Conservation (phyloP, 106 monocot genomes). For the Iris macrosiphon region DNA sequence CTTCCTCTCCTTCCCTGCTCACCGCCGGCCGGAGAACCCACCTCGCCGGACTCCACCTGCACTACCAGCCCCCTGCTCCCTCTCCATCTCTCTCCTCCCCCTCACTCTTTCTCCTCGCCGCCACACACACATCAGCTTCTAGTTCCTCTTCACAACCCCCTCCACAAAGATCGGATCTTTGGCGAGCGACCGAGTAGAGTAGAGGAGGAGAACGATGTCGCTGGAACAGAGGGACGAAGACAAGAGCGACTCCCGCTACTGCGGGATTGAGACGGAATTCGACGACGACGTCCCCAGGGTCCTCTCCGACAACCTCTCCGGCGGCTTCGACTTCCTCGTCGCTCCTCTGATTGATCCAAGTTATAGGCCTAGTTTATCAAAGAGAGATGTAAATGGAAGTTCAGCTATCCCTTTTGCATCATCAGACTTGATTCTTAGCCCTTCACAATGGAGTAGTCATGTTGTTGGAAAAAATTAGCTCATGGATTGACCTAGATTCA, state of each 20-base stretch:
- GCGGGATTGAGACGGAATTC: slow-evolving; percentile 84
- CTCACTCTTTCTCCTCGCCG: no score
- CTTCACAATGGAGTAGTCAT: slow-evolving; percentile 16
- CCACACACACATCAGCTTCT: no score
- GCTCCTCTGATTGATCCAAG: slow-evolving; percentile 41
- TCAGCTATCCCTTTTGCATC: slow-evolving; percentile 8
- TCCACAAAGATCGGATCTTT: no score
- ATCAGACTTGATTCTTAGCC: slow-evolving; percentile 9
- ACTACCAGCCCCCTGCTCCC: no score
- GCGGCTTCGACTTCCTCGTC: slow-evolving; percentile 82
- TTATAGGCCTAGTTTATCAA: slow-evolving; percentile 8
- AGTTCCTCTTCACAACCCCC: no score
- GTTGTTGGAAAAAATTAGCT: slow-evolving; percentile 53
- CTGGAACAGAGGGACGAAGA: slow-evolving; percentile 83
- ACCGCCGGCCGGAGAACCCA: no score
- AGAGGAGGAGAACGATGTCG: no score
- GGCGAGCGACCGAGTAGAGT: no score
- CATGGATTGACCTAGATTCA: slow-evolving; percentile 87
- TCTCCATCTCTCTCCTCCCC: no score
- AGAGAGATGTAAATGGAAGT: background rate
- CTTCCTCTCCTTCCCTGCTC: no score
- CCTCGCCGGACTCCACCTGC: no score
- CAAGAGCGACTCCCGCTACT: slow-evolving; percentile 88
- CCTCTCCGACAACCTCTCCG: slow-evolving; percentile 45
- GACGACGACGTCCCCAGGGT: slow-evolving; percentile 58